Percentiles rank a stretch among this genome's conserved stretches.
Evolutionary conservation across 23 red algal genomes (phyloP).

Genomic region (Gracilaria vermiculophylla): DNA sequence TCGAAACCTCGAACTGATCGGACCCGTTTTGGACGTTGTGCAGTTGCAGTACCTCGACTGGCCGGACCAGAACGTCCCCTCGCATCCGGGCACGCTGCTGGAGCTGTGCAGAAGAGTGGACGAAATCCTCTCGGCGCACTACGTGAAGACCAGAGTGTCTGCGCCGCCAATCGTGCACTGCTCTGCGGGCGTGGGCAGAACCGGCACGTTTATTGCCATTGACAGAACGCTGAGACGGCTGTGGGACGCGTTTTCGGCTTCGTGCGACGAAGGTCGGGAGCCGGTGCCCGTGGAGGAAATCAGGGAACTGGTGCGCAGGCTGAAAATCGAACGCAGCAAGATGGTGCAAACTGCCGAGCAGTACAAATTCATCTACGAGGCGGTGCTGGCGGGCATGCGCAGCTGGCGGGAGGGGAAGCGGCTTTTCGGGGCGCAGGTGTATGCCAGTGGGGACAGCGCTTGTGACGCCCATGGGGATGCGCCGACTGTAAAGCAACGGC

Average conservation of each 20-base stretch:
- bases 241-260: slow-evolving; percentile 21
- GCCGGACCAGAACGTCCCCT: slow-evolving; percentile 92
- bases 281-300: slow-evolving; percentile 52
- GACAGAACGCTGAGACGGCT: slow-evolving; percentile 70
- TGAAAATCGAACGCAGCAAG: slow-evolving; percentile 73
- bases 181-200: slow-evolving; percentile 88
- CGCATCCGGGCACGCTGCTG: slow-evolving; percentile 45
- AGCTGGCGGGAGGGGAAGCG: slow-evolving; percentile 30
- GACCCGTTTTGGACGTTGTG: slow-evolving; percentile 55
- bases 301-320: slow-evolving; percentile 56
- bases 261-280: background rate
- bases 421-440: background rate
- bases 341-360: slow-evolving; percentile 95
- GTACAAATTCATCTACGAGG: slow-evolving; percentile 79
- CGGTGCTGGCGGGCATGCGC: slow-evolving; percentile 55
- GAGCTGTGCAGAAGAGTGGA: slow-evolving; percentile 51
- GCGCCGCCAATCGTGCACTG: slow-evolving; percentile 80
- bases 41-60: slow-evolving; percentile 90
- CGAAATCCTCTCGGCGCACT: background rate
- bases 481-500: slow-evolving; percentile 11
- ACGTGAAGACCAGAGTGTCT: slow-evolving; percentile 8
- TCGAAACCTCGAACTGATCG: slow-evolving; percentile 50
- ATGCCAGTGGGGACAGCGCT: background rate
- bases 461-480: background rate
- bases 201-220: slow-evolving; percentile 86